Percentiles rank a stretch among this genome's conserved stretches.
Evolutionary conservation across 495 filamentous ascomycete species (phyloP).

Genomic region (Penicillium bialowiezense): DNA sequence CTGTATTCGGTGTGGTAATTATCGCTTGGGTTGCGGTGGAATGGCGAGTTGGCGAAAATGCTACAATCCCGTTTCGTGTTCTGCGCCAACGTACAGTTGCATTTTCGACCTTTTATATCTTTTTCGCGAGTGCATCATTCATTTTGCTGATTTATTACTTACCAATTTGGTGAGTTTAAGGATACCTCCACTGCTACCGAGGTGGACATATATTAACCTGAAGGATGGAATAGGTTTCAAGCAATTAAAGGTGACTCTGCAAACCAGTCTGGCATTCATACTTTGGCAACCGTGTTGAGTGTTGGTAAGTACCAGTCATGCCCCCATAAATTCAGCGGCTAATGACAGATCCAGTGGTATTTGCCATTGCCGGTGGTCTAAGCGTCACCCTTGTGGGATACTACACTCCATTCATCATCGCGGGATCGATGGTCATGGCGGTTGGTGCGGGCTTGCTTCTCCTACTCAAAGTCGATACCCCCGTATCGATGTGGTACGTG

Average conservation of each 20-base stretch:
- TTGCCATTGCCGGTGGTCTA: slow-evolving; percentile 16
- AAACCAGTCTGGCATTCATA: slow-evolving; percentile 24
- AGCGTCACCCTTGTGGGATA: slow-evolving; percentile 29
- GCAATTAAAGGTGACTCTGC: slow-evolving; percentile 26
- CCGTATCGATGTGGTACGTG: no score
- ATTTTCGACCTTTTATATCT: slow-evolving; percentile 8
- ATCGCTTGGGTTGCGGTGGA: slow-evolving; percentile 24
- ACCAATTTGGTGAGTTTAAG: slow-evolving; percentile 55
- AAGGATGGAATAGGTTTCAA: slow-evolving; percentile 25
- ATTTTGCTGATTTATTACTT: slow-evolving; percentile 53
- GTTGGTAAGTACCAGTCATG: no score
- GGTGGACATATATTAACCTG: not conserved
- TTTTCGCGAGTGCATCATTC: slow-evolving; percentile 9
- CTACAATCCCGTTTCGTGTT: slow-evolving; percentile 33
- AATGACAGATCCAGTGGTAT: slow-evolving; percentile 18
- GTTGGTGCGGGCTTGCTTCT: slow-evolving; percentile 33
- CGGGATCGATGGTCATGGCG: slow-evolving; percentile 21
- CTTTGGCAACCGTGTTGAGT: no score
- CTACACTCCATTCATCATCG: slow-evolving; percentile 37
- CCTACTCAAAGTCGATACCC: no score
- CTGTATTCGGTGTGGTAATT: slow-evolving; percentile 25
- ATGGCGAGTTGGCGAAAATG: slow-evolving; percentile 19
- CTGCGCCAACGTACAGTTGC: slow-evolving; percentile 27
- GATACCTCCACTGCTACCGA: slow-evolving; percentile 15
- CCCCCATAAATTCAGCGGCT: no score